phyloP scores from a whole-genome alignment of 192 early-diverging fungal species.

The Funneliformis mosseae region DNA sequence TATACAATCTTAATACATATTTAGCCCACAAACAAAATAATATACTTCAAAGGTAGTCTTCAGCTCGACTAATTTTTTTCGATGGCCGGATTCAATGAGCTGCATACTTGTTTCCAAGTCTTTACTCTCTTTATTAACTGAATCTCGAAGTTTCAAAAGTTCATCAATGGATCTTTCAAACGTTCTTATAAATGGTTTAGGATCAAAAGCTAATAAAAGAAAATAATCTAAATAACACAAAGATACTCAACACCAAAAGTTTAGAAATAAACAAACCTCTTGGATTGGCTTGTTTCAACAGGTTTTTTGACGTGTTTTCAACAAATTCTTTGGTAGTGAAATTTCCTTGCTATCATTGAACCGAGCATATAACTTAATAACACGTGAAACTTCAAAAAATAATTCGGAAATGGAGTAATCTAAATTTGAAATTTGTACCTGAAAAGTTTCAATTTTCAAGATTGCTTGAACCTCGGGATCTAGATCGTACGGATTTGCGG shows the following conservation, averaged over 20 bases:
- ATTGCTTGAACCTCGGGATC: slow-evolving; percentile 46
- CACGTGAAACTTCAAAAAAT: neutral
- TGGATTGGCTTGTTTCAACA: slow-evolving; percentile 51
- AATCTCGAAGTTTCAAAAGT: slow-evolving; percentile 71
- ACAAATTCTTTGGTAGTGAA: slow-evolving; percentile 60
- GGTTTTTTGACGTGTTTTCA: slow-evolving; percentile 55
- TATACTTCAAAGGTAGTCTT: slow-evolving; percentile 77
- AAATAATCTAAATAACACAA: neutral
- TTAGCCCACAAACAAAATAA: neutral
- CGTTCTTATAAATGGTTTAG: slow-evolving; percentile 88
- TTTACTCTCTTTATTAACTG: slow-evolving; percentile 81
- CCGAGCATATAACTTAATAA: neutral
- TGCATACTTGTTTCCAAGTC: slow-evolving; percentile 80
- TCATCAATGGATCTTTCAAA: slow-evolving; percentile 88
- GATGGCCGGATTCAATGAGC: slow-evolving; percentile 72
- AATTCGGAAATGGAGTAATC: neutral
- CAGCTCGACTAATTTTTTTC: slow-evolving; percentile 79
- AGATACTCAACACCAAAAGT: neutral
- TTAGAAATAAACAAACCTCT: slow-evolving; percentile 31
- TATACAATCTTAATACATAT: neutral
- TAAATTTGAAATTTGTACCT: slow-evolving; percentile 34
- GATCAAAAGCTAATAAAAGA: slow-evolving; percentile 66
- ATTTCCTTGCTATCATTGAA: slow-evolving; percentile 41
- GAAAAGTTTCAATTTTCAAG: slow-evolving; percentile 50
- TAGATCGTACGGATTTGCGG: slow-evolving; percentile 45